These are phyloP conservation scores for Triticum urartu DNA, from an alignment of 176 grass and related monocot species.

Conservation along the genomic window DNA sequence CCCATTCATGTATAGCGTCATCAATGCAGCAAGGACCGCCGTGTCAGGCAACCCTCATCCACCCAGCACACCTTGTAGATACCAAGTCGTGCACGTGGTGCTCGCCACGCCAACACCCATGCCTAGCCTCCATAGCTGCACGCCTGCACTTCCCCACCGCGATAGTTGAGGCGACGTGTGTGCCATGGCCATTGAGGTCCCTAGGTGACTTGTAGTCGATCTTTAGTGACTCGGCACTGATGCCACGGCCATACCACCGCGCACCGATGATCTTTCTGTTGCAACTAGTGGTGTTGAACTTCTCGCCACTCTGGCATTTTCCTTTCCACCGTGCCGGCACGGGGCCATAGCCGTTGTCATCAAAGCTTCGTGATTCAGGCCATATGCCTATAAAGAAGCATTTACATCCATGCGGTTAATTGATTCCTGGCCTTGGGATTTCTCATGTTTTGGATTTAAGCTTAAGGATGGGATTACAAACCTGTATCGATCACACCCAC, in stretches of 20 bases:
- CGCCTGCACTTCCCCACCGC: slow-evolving; percentile 27
- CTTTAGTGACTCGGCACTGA: neutral
- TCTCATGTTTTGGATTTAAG: neutral
- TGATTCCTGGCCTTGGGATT: neutral
- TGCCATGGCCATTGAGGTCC: slow-evolving; percentile 30
- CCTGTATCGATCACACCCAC: slow-evolving; percentile 40
- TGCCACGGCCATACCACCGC: slow-evolving; percentile 29
- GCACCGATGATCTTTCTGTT: slow-evolving; percentile 64
- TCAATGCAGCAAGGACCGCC: slow-evolving; percentile 36
- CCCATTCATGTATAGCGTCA: slow-evolving; percentile 66
- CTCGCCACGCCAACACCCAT: slow-evolving; percentile 43
- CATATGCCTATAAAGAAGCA: slow-evolving; percentile 35
- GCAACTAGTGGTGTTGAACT: slow-evolving; percentile 34
- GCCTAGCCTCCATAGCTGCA: slow-evolving; percentile 27
- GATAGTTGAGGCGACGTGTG: slow-evolving; percentile 50
- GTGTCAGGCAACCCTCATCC: neutral
- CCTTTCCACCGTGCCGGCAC: slow-evolving; percentile 45
- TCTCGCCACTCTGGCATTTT: slow-evolving; percentile 28
- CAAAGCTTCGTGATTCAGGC: slow-evolving; percentile 68
- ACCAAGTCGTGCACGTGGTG: slow-evolving; percentile 37
- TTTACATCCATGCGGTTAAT: neutral
- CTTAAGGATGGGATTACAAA: neutral
- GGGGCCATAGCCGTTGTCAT: slow-evolving; percentile 39
- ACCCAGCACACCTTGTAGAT: slow-evolving; percentile 52
- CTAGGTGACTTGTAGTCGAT: slow-evolving; percentile 40